phyloP scores from a whole-genome alignment of 257 asterid species.

The Solanum sitiens region DNA sequence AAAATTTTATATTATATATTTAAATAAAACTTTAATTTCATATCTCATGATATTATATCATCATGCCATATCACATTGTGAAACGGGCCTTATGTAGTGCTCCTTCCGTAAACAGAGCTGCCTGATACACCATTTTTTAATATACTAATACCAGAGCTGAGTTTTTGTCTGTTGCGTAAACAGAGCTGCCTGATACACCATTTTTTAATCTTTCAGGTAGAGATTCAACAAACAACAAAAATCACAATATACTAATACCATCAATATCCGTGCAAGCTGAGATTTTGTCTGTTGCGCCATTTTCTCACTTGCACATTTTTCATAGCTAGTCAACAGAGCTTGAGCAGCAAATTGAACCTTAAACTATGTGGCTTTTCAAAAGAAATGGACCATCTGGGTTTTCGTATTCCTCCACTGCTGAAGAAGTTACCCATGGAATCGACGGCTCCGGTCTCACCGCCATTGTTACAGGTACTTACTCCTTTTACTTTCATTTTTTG shows the following conservation, averaged over 20 bases:
- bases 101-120: neutral
- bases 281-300: neutral
- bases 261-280: neutral
- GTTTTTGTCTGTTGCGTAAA: too few species aligned
- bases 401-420: constrained; percentile 51
- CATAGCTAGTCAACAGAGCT: neutral
- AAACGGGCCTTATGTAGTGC: neutral
- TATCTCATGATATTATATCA: too few species aligned
- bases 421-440: constrained; percentile 50
- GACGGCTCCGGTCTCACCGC: constrained; percentile 57
- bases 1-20: too few species aligned
- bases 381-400: constrained; percentile 48
- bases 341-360: neutral
- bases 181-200: neutral
- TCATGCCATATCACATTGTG: too few species aligned
- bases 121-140: neutral
- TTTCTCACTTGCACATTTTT: neutral
- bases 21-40: too few species aligned
- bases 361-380: constrained; percentile 42
- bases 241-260: neutral
- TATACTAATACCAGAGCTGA: too few species aligned
- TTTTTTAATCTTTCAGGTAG: neutral
- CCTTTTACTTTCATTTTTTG: neutral
- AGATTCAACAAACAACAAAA: neutral
- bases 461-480: constrained; percentile 38